Percentiles rank a stretch among this genome's conserved stretches.
phyloP scores from a whole-genome alignment of 495 filamentous ascomycete species.

The Penicillium dipodomyicola region DNA sequence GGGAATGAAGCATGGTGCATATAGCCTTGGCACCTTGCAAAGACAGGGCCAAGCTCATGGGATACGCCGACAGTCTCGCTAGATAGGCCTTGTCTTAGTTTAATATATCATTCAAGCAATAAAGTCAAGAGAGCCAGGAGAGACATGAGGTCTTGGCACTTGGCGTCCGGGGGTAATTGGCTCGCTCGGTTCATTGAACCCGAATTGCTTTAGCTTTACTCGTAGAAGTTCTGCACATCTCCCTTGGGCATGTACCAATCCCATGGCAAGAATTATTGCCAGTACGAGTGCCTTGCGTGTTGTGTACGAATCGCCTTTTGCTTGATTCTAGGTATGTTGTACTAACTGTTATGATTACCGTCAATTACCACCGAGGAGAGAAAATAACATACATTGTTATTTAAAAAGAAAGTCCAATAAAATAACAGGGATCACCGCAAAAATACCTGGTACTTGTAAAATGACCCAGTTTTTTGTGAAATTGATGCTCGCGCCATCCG shows the following conservation, averaged over 20 bases:
- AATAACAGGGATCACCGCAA: not conserved
- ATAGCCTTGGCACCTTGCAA: conserved; percentile 1
- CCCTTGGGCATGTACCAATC: not conserved
- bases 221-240: not conserved
- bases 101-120: conserved; percentile 8
- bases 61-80: not conserved
- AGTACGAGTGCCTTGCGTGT: conserved; percentile 17
- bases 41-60: conserved; percentile 5
- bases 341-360: not conserved
- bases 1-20: not conserved
- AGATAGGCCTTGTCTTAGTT: conserved; percentile 19
- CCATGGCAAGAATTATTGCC: not conserved
- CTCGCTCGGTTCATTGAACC: conserved; percentile 17
- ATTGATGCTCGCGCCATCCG: conserved; percentile 2
- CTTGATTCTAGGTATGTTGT: not conserved
- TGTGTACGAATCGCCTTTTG: conserved; percentile 4
- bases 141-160: conserved; percentile 20
- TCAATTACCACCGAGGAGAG: not conserved
- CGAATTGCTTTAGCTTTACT: not conserved
- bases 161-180: conserved; percentile 21
- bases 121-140: conserved; percentile 4
- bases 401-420: not conserved
- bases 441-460: not conserved
- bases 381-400: not conserved
- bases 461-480: not conserved